Percentiles rank a stretch among this genome's conserved stretches.
Conservation (phyloP, 2,329 filamentous ascomycete genomes). For the Graphilbum sp. region DNA sequence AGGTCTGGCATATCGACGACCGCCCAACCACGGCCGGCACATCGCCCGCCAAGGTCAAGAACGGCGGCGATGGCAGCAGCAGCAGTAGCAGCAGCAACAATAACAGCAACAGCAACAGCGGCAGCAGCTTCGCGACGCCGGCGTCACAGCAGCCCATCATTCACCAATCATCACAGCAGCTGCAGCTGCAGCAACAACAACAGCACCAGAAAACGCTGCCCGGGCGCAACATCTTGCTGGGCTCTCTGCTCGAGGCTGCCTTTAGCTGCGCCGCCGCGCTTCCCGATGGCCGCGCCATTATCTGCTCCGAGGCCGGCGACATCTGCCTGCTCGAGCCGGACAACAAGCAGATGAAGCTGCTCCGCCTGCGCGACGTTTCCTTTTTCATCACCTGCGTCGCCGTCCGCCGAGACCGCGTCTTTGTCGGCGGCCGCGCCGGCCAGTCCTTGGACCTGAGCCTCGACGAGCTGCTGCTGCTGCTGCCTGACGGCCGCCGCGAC, state of each 20-base stretch:
- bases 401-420: slow-evolving; percentile 39
- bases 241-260: slow-evolving; percentile 62
- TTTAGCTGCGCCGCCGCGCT: slow-evolving; percentile 67
- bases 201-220: slow-evolving; percentile 36
- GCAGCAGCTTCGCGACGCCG: too few relatives aligned
- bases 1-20: slow-evolving; percentile 80
- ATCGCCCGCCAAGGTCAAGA: slow-evolving; percentile 43
- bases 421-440: slow-evolving; percentile 53
- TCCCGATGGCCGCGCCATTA: slow-evolving; percentile 55
- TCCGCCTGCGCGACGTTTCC: slow-evolving; percentile 46
- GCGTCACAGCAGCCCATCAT: too few relatives aligned
- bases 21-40: slow-evolving; percentile 19
- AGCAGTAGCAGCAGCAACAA: slow-evolving; percentile 14
- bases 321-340: slow-evolving; percentile 77
- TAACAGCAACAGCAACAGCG: slow-evolving; percentile 18
- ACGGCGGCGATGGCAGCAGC: slow-evolving; percentile 25
- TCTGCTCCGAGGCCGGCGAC: slow-evolving; percentile 78
- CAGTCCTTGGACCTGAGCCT: slow-evolving; percentile 38
- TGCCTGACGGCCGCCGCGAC: slow-evolving; percentile 12
- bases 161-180: slow-evolving; percentile 17
- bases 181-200: neutral
- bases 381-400: slow-evolving; percentile 55
- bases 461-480: slow-evolving; percentile 27
- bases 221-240: slow-evolving; percentile 78
- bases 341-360: slow-evolving; percentile 52